These are phyloP conservation scores for Rubia occidens DNA, from an alignment of 305 asterid genomes.

Conservation along the genomic window DNA sequence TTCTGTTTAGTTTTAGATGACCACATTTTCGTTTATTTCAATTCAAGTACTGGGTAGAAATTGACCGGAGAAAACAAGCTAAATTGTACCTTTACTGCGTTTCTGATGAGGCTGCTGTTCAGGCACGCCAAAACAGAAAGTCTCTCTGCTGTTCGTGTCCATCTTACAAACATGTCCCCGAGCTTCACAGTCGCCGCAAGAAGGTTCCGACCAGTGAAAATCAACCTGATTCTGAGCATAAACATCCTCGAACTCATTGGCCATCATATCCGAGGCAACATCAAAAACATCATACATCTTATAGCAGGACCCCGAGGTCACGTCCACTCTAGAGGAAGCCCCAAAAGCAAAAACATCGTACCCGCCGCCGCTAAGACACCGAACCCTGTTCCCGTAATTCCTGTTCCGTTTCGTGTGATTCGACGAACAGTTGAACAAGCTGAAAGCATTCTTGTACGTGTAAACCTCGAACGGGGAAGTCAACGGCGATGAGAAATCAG, in stretches of 20 bases:
- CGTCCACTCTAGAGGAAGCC: neutral
- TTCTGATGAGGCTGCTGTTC: neutral
- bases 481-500: neutral
- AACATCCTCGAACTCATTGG: neutral
- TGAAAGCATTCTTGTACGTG: neutral
- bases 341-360: slow-evolving; percentile 3
- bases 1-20: too few relatives aligned
- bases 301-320: neutral
- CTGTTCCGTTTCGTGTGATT: neutral
- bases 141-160: neutral
- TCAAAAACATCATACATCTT: neutral
- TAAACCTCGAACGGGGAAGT: neutral
- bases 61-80: too few relatives aligned
- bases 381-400: neutral
- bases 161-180: neutral
- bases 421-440: slow-evolving; percentile 2
- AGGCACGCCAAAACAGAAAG: neutral
- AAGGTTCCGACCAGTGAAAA: slow-evolving; percentile 7
- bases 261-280: neutral
- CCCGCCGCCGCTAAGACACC: slow-evolving; percentile 1
- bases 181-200: slow-evolving; percentile 3
- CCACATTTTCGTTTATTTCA: too few relatives aligned
- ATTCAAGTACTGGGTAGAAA: too few relatives aligned
- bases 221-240: neutral
- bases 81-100: slow-evolving; percentile 1